Conservation (phyloP, 805 yeast genomes). For the Candida bentonensis region DNA sequence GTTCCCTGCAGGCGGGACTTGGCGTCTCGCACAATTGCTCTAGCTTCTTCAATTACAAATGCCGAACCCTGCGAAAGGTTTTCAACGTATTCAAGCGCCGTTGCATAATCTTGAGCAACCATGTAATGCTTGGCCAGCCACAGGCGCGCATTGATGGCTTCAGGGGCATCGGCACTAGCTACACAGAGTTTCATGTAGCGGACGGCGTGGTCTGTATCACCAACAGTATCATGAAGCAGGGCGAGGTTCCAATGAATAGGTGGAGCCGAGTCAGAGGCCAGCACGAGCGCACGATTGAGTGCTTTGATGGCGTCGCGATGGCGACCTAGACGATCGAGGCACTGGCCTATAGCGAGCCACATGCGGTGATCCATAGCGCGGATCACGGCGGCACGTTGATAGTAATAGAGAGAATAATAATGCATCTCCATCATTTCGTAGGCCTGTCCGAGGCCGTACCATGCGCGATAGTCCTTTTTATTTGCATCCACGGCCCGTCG, state of each 20-base stretch:
- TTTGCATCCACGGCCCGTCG: conserved; percentile 86
- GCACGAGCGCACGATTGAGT: conserved; percentile 58
- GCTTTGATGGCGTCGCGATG: conserved; percentile 63
- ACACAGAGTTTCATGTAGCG: conserved; percentile 54
- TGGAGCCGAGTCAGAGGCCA: conserved; percentile 41
- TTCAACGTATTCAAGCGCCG: conserved; percentile 60
- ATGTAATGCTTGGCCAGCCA: conserved; percentile 74
- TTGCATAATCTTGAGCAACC: conserved; percentile 39
- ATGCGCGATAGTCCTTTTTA: conserved; percentile 81
- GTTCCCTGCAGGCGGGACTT: not conserved
- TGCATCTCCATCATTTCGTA: conserved; percentile 95
- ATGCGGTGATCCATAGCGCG: conserved; percentile 83
- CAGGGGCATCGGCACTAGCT: conserved; percentile 42
- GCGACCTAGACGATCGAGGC: conserved; percentile 69
- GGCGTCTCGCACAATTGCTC: conserved; percentile 70
- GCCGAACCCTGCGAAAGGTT: conserved; percentile 63
- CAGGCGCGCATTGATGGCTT: conserved; percentile 61
- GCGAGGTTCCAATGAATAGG: conserved; percentile 55
- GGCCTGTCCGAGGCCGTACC: conserved; percentile 98
- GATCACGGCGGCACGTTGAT: conserved; percentile 77
- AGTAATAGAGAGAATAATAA: conserved; percentile 79
- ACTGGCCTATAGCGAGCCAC: conserved; percentile 92
- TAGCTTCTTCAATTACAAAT: conserved; percentile 79
- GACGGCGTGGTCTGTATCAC: conserved; percentile 39
- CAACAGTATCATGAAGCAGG: conserved; percentile 41